Base-by-base conservation (phyloP, 306 rosid species). In the Biancaea sappan region DNA sequence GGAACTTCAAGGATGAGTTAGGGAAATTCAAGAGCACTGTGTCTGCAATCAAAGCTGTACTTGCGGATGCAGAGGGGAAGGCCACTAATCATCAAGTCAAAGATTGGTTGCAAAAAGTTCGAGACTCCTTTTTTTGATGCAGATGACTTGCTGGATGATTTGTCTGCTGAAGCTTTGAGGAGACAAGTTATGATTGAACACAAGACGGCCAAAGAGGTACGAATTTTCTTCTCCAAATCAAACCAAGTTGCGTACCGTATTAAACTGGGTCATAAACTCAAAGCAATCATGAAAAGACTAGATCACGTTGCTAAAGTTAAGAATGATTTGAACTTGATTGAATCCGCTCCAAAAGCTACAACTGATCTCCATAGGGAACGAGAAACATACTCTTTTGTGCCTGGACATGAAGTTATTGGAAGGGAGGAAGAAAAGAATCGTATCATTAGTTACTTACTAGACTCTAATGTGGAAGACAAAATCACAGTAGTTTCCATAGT, bases 371-470 rank as follows among this genome's bases (percentile, higher is more conserved):
- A n/a, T 11, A 28, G n/a, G 35, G 0, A 28, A 1, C 5, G 24
- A 34, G 5, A 34, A 18, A 61, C 47, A 8, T 2, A 61, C 28
- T 61, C 68, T 5, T 35, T 32, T 61, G 68, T 61, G 9, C 28
- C 0, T 1, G 47, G n/a, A 61, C 2, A 43, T 11, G 58, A 4
- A 6, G 22, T 66, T 4, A 4, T 35, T 2, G 40, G 40, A 8
- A 66, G 57, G 16, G 72, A 66, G 13, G 25, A 43, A 1, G 57
- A 24, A 13, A 66, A 28, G 35, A 14, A 25, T 0, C 2, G 0
- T 3, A 0, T 66, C 4, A 6, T 24, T 14, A 43, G 48, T 8
- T 11, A 5, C 0, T 8, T 66, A 4, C 0, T 25, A 0, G 53
- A 34, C 8, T 19, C 67, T 19, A 19, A 13, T 4, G 56, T 47